Base-by-base conservation (phyloP, 2,329 filamentous ascomycete genomes). In the Lachnellula willkommii region DNA sequence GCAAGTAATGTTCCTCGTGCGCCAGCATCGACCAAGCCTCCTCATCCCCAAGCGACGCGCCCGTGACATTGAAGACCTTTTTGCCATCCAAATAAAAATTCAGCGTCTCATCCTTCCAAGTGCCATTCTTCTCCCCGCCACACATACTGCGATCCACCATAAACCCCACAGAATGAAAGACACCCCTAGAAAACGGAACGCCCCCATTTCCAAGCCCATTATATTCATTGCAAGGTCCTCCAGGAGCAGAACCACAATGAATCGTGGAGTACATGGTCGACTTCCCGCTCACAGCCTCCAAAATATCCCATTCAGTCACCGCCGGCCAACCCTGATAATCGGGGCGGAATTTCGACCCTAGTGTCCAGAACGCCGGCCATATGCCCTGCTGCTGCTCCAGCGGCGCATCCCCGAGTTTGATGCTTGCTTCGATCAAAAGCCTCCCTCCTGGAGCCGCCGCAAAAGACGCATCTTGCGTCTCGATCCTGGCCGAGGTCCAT, bases 301-400 rank as follows among this genome's bases (percentile, higher is more conserved):
- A 61, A 46, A 78, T 69, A 66, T 78, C 76, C 47, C 77, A 68
- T 66, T 78, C 76, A 54, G 73, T 73, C 12, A 72, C 62, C 5
- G 60, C 50, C 0, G 76, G 76, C 76, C 75, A 78, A 56, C 70
- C 71, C 14, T 57, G 63, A 57, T 72, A 72, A 55, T 73, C 69
- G 32, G 63, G 63, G 45, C 75, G 71, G 64, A 71, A 75, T 1
- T 58, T 63, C 8, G 67, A 57, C 5, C 75, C 75, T 35, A 78
- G 70, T 22, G 71, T 65, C 76, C 75, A 78, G 59, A 78, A 77
- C 0, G 75, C 76, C 0, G 72, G 73, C 76, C 76, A 78, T 62
- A 77, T 74, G 17, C 75, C 74, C 48, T 70, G 60, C 56, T 74
- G 70, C 4, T 60, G 50, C 8, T 51, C 22, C 26, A 54, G 50